A percentile compares a stretch with the other conserved stretches of the same genome.
These are phyloP conservation scores for Byssothecium circinans DNA, from an alignment of 2,329 filamentous ascomycete genomes.

Conservation along the genomic window DNA sequence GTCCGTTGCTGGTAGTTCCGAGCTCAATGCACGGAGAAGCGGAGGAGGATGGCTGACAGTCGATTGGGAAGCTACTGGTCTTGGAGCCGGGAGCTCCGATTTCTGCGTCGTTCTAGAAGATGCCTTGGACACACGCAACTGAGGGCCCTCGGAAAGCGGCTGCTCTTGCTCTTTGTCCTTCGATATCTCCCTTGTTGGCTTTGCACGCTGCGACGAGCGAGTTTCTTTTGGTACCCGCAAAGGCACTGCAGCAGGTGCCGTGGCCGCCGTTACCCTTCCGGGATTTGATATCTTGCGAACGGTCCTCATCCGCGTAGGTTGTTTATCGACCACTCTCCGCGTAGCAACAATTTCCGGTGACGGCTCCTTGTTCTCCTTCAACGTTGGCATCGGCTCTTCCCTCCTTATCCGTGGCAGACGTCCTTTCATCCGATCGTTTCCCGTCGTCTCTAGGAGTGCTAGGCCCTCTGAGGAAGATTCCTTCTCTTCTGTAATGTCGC, in stretches of 20 bases:
- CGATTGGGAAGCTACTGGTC: conserved; percentile 21
- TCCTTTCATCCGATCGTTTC: conserved; percentile 45
- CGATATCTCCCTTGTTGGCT: conserved; percentile 25
- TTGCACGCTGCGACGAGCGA: conserved; percentile 27
- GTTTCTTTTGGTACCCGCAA: conserved; percentile 33
- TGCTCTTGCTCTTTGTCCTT: conserved; percentile 19
- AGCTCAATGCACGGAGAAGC: conserved; percentile 26
- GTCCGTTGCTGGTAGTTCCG: conserved; percentile 44
- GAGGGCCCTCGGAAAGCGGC: conserved; percentile 27
- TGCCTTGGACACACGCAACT: conserved; percentile 24
- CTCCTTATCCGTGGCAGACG: conserved; percentile 26
- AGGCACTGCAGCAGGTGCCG: conserved; percentile 32
- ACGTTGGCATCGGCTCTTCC: conserved; percentile 28
- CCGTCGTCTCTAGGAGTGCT: conserved; percentile 49
- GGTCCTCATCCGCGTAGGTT: conserved; percentile 39
- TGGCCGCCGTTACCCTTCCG: conserved; percentile 32
- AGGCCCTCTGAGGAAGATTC: conserved; percentile 43
- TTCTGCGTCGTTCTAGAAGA: conserved; percentile 22
- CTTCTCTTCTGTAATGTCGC: conserved; percentile 46
- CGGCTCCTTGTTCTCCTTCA: conserved; percentile 44
- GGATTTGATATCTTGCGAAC: conserved; percentile 42
- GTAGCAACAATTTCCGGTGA: conserved; percentile 28
- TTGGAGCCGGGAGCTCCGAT: conserved; percentile 16
- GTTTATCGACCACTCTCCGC: conserved; percentile 36
- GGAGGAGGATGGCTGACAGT: conserved; percentile 21